Evolutionary conservation across 169 alveolate genomes (phyloP).

Genomic region (Plasmodium cynomolgi): DNA sequence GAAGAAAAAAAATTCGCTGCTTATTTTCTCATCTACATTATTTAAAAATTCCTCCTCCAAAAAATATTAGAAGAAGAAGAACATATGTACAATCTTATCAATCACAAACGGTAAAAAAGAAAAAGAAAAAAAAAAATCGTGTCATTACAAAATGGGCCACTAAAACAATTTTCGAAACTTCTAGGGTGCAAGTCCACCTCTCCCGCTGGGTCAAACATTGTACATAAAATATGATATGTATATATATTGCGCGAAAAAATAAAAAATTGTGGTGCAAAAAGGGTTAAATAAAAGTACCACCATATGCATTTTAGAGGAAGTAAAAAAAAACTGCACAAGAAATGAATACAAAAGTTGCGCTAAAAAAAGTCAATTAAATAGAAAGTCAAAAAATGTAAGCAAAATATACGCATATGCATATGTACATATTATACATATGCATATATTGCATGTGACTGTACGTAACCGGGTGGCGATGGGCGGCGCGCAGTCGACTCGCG

Average conservation of each 20-base stretch:
- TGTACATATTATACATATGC: background rate
- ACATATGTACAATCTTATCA: background rate
- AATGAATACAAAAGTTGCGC: background rate
- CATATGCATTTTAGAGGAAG: background rate
- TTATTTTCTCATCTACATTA: background rate
- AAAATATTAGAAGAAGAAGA: background rate
- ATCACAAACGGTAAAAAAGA: background rate
- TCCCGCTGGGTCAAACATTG: background rate
- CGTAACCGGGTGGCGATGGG: background rate
- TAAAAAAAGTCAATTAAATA: background rate
- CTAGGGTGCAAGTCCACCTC: background rate
- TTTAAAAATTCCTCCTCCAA: background rate
- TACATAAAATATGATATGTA: too few relatives aligned
- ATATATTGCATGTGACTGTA: background rate
- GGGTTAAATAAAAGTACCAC: background rate
- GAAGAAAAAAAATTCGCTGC: background rate
- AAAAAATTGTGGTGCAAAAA: background rate
- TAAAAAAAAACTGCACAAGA: background rate
- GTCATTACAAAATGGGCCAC: background rate
- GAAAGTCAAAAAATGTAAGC: background rate
- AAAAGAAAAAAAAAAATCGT: background rate
- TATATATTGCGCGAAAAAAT: background rate
- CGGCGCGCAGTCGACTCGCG: background rate
- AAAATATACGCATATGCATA: background rate
- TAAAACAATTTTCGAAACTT: background rate